Percentiles rank a stretch among this genome's conserved stretches.
phyloP scores from a whole-genome alignment of 352 stramenopile genomes.

The Globisporangium cystogenes region DNA sequence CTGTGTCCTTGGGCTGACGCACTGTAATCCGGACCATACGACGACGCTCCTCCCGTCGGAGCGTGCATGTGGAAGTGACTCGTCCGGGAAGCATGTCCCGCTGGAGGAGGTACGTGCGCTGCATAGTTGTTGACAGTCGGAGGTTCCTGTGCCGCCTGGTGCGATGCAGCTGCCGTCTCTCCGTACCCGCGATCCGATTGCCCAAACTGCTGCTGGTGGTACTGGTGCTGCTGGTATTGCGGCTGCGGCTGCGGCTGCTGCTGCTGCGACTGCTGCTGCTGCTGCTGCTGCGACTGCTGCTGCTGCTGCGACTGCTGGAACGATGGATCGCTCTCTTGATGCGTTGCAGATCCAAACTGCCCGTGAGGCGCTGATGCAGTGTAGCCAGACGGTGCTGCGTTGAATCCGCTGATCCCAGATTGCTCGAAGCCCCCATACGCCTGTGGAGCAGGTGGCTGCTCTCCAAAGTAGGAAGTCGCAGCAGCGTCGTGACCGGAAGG shows the following conservation, averaged over 20 bases:
- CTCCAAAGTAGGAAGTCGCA: slow-evolving; percentile 10
- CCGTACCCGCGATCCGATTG: neutral
- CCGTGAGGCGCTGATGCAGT: slow-evolving; percentile 26
- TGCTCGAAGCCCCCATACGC: slow-evolving; percentile 20
- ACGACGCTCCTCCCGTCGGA: neutral
- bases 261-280: neutral
- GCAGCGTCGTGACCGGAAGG: slow-evolving; percentile 3
- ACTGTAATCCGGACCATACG: slow-evolving; percentile 3
- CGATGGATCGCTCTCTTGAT: neutral
- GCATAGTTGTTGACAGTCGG: slow-evolving; percentile 1
- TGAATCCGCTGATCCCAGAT: slow-evolving; percentile 10
- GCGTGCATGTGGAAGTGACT: neutral
- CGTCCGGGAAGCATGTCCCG: slow-evolving; percentile 1
- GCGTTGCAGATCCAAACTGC: neutral
- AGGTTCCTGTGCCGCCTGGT: slow-evolving; percentile 2
- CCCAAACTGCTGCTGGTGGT: slow-evolving; percentile 6
- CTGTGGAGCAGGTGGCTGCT: slow-evolving; percentile 8
- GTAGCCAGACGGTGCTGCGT: slow-evolving; percentile 22
- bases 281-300: slow-evolving; percentile 14
- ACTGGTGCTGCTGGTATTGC: no score
- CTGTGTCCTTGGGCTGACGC: slow-evolving; percentile 1
- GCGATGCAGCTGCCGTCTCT: neutral
- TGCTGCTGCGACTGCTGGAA: slow-evolving; percentile 5
- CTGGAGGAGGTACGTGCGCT: neutral
- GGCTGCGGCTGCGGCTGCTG: slow-evolving; percentile 12